phyloP scores from a whole-genome alignment of 257 asterid genomes.

The Leptodermis oblonga region DNA sequence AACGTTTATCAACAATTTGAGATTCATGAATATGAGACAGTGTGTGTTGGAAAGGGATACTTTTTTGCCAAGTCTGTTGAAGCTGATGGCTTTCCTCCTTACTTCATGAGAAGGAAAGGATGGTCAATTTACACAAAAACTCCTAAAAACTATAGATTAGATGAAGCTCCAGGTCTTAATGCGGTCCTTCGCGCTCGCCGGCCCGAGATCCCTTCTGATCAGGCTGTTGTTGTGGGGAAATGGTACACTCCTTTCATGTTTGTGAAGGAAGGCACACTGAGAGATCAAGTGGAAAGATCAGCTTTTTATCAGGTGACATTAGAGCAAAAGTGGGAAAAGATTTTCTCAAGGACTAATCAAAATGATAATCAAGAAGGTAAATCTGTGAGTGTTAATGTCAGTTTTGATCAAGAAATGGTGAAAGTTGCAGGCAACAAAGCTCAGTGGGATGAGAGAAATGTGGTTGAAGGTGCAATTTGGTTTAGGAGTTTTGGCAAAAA shows the following conservation, averaged over 20 bases:
- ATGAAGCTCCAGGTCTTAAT: conserved; percentile 20
- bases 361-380: conserved; percentile 15
- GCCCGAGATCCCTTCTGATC: conserved; percentile 1
- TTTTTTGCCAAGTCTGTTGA: conserved; percentile 17
- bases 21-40: not conserved
- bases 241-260: conserved; percentile 66
- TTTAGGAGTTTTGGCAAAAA: not conserved
- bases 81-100: conserved; percentile 17
- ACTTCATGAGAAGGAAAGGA: conserved; percentile 19
- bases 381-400: conserved; percentile 31
- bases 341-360: conserved; percentile 29
- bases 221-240: conserved; percentile 34
- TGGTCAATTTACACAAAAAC: conserved; percentile 7
- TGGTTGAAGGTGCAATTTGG: conserved; percentile 20
- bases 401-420: conserved; percentile 31
- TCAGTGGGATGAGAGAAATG: conserved; percentile 30
- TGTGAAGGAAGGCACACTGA: conserved; percentile 42
- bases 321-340: conserved; percentile 58
- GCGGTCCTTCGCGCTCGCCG: conserved; percentile 3
- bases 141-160: conserved; percentile 13
- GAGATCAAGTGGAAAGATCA: conserved; percentile 42
- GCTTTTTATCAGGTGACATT: conserved; percentile 48
- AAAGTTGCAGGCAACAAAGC: conserved; percentile 26
- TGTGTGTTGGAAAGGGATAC: not conserved
- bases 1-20: conserved; percentile 44